Base-by-base conservation (phyloP, 345 rosid species). In the Noccaea bulbosa region DNA sequence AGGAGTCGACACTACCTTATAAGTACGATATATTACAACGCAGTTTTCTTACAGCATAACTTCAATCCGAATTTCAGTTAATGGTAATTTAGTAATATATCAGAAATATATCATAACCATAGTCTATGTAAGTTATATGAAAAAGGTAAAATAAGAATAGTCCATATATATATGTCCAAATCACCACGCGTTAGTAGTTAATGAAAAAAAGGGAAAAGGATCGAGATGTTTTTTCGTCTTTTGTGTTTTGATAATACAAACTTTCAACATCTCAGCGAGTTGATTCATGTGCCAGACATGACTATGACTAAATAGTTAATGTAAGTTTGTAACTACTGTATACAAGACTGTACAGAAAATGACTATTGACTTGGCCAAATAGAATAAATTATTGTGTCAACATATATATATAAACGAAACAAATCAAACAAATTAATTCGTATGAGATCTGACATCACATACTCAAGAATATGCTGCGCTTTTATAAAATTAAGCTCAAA, bases 341-440 rank as follows among this genome's bases (percentile, higher is more conserved):
- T 20, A 64, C 24, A 64, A 45, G 50, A 39, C 38, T 57, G 34
- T 45, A 47, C 47, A 58, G 39, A 66, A 49, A 65, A 63, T 56
- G 71, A 65, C 77, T 8, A 40, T 57, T 48, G 46, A 30, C 66
- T 65, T 73, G 7, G 32, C 77, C 77, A 64, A 27, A 44, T 17
- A 64, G 41, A 53, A 55, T 14, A 45, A 53, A 22, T 35, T 39
- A 50, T 39, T 59, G 17, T 30, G 30, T 51, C 43, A 33, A 17
- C 17, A 55, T 20, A 49, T 62, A 27, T 27, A 15, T 15, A 7
- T 9, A 17, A 17, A 63, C 43, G 56, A 65, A 60, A 50, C 5
- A 50, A 11, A 50, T 11, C 3, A 50, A 32, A 70, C 2, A 50
- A 32, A 70, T 8, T 48, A 24, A 27, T 39, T 70, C 50, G n/a